Evolutionary conservation across 2,329 filamentous ascomycete species (phyloP), one percentile per base, ranked within the genome.

Genomic region (Dactylellina leptospora): DNA sequence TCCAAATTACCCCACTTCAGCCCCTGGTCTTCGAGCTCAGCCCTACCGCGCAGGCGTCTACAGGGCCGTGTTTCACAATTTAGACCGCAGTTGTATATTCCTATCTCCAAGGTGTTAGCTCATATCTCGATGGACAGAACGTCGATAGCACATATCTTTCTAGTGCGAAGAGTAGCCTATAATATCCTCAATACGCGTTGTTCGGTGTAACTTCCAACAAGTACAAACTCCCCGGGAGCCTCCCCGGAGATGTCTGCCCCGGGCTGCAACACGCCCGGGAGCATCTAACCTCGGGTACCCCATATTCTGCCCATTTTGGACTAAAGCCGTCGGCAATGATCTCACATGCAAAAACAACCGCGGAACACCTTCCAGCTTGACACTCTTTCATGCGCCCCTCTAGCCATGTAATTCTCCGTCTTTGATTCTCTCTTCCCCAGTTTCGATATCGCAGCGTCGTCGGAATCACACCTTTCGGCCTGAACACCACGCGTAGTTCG

Each of bases 321-420:
- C 27, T 56, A 28, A 44, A 42, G 42, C 40, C 53, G 66, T 63
- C 59, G 58, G 64, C 53, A 60, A 72, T 72, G 68, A 72, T 72
- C 68, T 72, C 68, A 72, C 68, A 72, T 72, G 68, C 59, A 48
- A 72, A 72, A 72, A 55, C 61, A 66, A 38, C 68, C 68, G 68
- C 68, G 51, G 56, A 56, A 55, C 51, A 62, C 56, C 56, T 47
- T 63, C 56, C 40, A 68, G 44, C 53, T 28, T 48, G 48, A 22
- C 53, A 60, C 55, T 64, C 68, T 60, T 63, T 72, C 68, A 64
- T 72, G 68, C 59, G 59, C 66, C 59, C 40, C 33, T 55, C 36
- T 27, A 66, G 55, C 20, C 54, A 68, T 60, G 62, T 59, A 68
- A 56, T 63, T 42, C 51, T 55, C 45, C 25, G 50, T 70, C 18